Evolutionary conservation across 225 moss, liverwort and hornwort genomes (phyloP), one percentile per base, ranked within the genome.

Genomic region (Physcomitrellopsis africana): DNA sequence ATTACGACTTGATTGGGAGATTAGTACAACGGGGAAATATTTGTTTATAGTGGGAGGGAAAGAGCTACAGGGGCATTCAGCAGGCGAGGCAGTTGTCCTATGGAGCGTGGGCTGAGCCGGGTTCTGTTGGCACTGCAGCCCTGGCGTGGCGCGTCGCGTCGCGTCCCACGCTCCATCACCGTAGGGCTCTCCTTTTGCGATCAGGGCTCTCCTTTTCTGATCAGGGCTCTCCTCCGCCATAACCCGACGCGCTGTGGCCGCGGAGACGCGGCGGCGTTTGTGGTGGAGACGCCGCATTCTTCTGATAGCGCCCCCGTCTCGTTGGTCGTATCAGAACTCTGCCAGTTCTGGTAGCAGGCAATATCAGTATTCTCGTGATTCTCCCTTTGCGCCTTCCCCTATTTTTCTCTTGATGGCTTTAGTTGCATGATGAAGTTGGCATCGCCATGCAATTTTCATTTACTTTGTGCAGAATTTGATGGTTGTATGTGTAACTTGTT

Each of bases 121-220:
- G 64, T 20, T 14, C 4, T 65, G 58, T 19, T 3, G 70, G 51
- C 65, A 69, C 70, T 49, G 48, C 51, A 65, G 65, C 41, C 26
- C 20, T 26, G 70, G 80, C n/a, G 19, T 70, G 80, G 70, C 76
- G 80, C 80, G 80, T 76, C 80, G 65, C 80, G 65, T 37, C 8
- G 65, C 0, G 13, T 49, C 48, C 15, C 48, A 37, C 5, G 2
- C 32, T 37, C 32, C 9, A 22, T 10, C 11, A 29, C 19, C 22
- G 56, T 80, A 80, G 80, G 80, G 75, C 80, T 80, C 80, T 27
- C 61, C 41, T 15, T 24, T 49, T 13, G 1, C n/a, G 0, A 37
- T 41, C 65, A 72, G 61, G 72, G 72, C 61, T 61, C 72, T 63
- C 73, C 3, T 37, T 37, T 24, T 7, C 1, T 0, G 0, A 37